Percentiles rank a stretch among this genome's conserved stretches.
These are phyloP conservation scores for Epichloe hybrida DNA, from an alignment of 2,329 filamentous ascomycete genomes.

Conservation along the genomic window DNA sequence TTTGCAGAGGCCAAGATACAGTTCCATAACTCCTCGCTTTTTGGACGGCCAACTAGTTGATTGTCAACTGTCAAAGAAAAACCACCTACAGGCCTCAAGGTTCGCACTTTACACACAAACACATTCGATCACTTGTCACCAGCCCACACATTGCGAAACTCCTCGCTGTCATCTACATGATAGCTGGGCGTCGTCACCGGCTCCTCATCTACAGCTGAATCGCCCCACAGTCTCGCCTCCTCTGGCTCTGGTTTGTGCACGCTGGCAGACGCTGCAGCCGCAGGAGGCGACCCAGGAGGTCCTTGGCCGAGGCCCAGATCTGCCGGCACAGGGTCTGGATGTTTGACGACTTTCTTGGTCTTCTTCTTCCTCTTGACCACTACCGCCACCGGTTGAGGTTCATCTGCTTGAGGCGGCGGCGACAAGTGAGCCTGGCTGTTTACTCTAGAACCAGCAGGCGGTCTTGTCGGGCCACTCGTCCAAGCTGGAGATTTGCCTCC, in stretches of 20 bases:
- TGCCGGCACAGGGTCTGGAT: conserved; percentile 18
- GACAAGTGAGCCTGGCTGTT: neutral
- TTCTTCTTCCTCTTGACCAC: conserved; percentile 26
- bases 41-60: conserved; percentile 1
- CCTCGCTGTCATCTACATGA: conserved; percentile 24
- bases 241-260: conserved; percentile 5
- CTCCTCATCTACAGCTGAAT: conserved; percentile 6
- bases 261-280: neutral
- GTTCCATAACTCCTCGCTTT: conserved; percentile 16
- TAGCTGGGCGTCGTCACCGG: conserved; percentile 11
- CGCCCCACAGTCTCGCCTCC: conserved; percentile 8
- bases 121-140: neutral
- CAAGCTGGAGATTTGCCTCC: conserved; percentile 15
- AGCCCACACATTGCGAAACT: conserved; percentile 34
- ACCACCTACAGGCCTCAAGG: neutral
- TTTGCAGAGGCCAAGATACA: neutral
- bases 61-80: neutral
- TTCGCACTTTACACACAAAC: neutral
- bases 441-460: conserved; percentile 7
- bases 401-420: conserved; percentile 7
- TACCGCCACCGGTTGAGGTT: conserved; percentile 17
- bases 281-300: conserved; percentile 5
- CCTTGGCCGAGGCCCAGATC: conserved; percentile 14
- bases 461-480: conserved; percentile 11
- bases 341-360: conserved; percentile 21